phyloP scores from a whole-genome alignment of 352 stramenopile species.

The Thalassiosira livingstoniorum region DNA sequence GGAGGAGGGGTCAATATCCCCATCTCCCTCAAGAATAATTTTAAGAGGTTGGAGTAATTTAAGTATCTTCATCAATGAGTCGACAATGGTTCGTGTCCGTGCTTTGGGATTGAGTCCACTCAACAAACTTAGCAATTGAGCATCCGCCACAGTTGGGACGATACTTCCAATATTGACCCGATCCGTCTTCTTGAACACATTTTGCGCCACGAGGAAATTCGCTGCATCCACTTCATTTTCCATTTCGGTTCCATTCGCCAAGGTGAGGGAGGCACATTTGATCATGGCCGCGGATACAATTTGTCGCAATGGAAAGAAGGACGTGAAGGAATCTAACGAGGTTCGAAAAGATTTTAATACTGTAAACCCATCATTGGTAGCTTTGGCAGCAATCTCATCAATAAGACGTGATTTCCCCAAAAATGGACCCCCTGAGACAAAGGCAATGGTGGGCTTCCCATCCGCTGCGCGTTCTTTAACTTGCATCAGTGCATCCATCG shows the following conservation, averaged over 20 bases:
- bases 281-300: slow-evolving; percentile 65
- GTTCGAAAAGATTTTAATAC: slow-evolving; percentile 68
- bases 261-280: slow-evolving; percentile 40
- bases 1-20: slow-evolving; percentile 65
- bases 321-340: slow-evolving; percentile 67
- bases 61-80: slow-evolving; percentile 68
- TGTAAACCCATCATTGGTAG: slow-evolving; percentile 52
- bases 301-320: slow-evolving; percentile 65
- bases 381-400: slow-evolving; percentile 53
- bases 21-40: slow-evolving; percentile 67
- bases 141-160: slow-evolving; percentile 62
- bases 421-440: slow-evolving; percentile 65
- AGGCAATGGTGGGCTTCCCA: slow-evolving; percentile 48
- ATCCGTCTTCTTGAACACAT: slow-evolving; percentile 71
- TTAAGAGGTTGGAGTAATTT: slow-evolving; percentile 59
- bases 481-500: slow-evolving; percentile 57
- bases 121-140: slow-evolving; percentile 64
- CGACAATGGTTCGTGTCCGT: slow-evolving; percentile 62
- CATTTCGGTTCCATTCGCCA: slow-evolving; percentile 9
- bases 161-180: slow-evolving; percentile 67
- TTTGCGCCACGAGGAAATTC: slow-evolving; percentile 55
- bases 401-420: slow-evolving; percentile 66
- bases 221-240: slow-evolving; percentile 56
- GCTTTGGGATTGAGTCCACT: slow-evolving; percentile 65
- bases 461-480: slow-evolving; percentile 47